Base-by-base conservation (phyloP, 108 stramenopile species). In the Cyclotella cryptica region DNA sequence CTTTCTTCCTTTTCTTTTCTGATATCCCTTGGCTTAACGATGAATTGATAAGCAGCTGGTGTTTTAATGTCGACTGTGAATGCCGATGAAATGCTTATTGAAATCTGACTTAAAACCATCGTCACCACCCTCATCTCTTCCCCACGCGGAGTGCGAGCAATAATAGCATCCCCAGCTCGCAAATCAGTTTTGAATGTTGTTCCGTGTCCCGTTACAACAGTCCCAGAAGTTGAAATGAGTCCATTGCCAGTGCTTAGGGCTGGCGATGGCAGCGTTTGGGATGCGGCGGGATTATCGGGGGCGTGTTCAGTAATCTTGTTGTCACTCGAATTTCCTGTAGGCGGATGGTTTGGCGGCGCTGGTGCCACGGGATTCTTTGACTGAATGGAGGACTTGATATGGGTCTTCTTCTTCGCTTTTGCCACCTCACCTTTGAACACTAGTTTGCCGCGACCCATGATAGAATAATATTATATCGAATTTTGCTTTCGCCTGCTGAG, bases 111-210 rank as follows among this genome's bases (percentile, higher is more conserved):
- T 19, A 94, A 75, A 10, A 89, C 79, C 90, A 94, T 94, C 26
- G 90, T 94, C 14, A 94, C 64, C 49, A 94, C 83, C 14, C 93
- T 81, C 86, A 92, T 87, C 70, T 95, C 90, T 51, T 89, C 72
- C 35, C 76, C 71, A 13, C n/a, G 57, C 22, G 44, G 46, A 13
- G 60, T 75, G 10, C 60, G 42, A 13, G 81, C 77, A 26, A 80
- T 43, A 12, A 95, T 81, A 41, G 93, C 91, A 80, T 95, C 93
- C 11, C 93, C 93, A 2, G 75, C 79, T 5, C 64, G 30, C n/a
- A 95, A 21, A 66, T 89, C 83, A 47, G 81, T 83, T 62, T 77
- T 77, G 67, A 95, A 92, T 41, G 51, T 46, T 35, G 91, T 92
- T 0, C 77, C 84, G 47, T 88, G 81, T 9, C 93, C 93, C 44